Evolutionary conservation across 2,329 filamentous ascomycete genomes (phyloP), one percentile per base, ranked within the genome.

Genomic region (Ceratocystis cacaofunesta): DNA sequence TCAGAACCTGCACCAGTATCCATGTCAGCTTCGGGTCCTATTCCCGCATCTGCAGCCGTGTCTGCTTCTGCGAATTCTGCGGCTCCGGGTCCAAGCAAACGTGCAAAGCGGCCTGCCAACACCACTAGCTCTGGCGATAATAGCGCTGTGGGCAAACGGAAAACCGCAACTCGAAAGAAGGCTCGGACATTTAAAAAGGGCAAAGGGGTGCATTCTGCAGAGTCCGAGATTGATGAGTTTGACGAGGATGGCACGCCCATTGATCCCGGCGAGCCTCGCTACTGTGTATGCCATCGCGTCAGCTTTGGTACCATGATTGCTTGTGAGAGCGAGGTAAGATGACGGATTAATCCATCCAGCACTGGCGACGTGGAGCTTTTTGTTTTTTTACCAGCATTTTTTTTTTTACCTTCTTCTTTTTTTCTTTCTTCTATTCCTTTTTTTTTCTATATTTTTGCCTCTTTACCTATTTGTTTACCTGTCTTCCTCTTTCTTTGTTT

Each of bases 261-360:
- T 71, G 88, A 91, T 71, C 86, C 88, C 0, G 77, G 90, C 65
- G 89, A 94, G 76, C 82, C 85, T 52, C 78, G 83, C 68, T 94
- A 94, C 74, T 94, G 89, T 72, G 74, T 87, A 65, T 94, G 89
- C 74, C 87, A 89, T 70, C 80, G 89, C 66, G 87, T 94, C 64
- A 90, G 87, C 73, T 92, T 86, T 72, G 89, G 89, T 64, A 85
- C 82, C 22, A 94, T 94, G 89, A 89, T 94, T 72, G 83, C 84
- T 68, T 94, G 89, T 74, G 89, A 92, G 71, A 90, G 90, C 71
- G 86, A 89, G 75, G 86, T 89, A 77, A 82, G 50, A 17, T 64
- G 36, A 17, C n/a, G 15, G 36, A 43, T 19, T 55, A 19, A 43
- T 41, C 62, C 10, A 41, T 15, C 10, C 10, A 15, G 12, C 36